Evolutionary conservation across 2,329 filamentous ascomycete genomes (phyloP).

Genomic region (Akanthomyces muscarius): DNA sequence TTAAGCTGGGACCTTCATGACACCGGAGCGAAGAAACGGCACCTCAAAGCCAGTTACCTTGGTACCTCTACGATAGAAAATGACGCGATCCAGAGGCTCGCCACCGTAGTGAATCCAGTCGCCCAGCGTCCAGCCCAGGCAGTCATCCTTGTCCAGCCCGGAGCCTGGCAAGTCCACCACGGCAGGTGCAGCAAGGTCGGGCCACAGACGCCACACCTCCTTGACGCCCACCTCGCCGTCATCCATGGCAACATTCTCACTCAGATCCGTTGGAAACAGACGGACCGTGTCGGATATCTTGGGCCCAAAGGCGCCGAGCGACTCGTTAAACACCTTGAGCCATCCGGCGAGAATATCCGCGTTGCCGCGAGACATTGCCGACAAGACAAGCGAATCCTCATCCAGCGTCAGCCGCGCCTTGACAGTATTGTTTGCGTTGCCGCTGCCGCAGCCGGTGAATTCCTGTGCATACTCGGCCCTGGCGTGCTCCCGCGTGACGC

Average conservation of each 20-base stretch:
- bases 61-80: conserved; percentile 27
- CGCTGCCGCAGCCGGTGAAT: conserved; percentile 2
- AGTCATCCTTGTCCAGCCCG: conserved; percentile 24
- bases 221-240: conserved; percentile 15
- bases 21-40: conserved; percentile 30
- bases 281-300: conserved; percentile 22
- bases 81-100: conserved; percentile 31
- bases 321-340: conserved; percentile 22
- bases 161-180: conserved; percentile 29
- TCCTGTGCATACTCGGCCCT: conserved; percentile 21
- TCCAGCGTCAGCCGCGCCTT: conserved; percentile 24
- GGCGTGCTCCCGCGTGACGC: conserved; percentile 26
- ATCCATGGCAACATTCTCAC: conserved; percentile 13
- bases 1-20: conserved; percentile 18
- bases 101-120: conserved; percentile 35
- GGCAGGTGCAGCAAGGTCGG: conserved; percentile 18
- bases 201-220: conserved; percentile 30
- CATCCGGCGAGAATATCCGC: conserved; percentile 23
- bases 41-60: conserved; percentile 30
- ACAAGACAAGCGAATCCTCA: conserved; percentile 24
- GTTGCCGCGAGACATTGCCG: conserved; percentile 23
- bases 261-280: conserved; percentile 26
- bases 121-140: conserved; percentile 29
- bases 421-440: conserved; percentile 7
- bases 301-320: conserved; percentile 25